phyloP scores from a whole-genome alignment of 257 asterid species.

The Thymus mandschuricus region DNA sequence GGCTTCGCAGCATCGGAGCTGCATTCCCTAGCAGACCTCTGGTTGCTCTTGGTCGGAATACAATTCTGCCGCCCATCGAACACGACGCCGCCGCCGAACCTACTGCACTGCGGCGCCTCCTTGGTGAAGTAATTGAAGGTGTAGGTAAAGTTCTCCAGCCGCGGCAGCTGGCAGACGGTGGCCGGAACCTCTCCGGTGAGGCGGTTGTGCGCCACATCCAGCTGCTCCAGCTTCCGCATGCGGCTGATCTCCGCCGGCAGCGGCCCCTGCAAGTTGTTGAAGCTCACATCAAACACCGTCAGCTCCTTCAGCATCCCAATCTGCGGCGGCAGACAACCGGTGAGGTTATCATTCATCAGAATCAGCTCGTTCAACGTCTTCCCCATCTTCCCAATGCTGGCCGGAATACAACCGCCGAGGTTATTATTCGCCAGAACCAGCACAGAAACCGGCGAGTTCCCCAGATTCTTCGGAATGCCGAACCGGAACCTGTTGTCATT shows the following conservation, averaged over 20 bases:
- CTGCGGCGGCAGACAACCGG: conserved; percentile 61
- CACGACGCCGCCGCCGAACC: conserved; percentile 38
- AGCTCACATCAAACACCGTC: conserved; percentile 61
- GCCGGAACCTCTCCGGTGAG: conserved; percentile 52
- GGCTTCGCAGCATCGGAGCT: conserved; percentile 74
- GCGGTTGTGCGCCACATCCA: conserved; percentile 54
- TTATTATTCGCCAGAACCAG: conserved; percentile 57
- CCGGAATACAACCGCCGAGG: conserved; percentile 60
- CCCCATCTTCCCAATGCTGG: conserved; percentile 57
- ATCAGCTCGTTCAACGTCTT: conserved; percentile 55
- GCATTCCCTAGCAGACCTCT: conserved; percentile 71
- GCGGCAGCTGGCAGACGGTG: conserved; percentile 52
- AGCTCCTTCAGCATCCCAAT: conserved; percentile 48
- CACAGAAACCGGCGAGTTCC: conserved; percentile 57
- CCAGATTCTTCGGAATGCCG: conserved; percentile 52
- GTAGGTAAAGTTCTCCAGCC: conserved; percentile 52
- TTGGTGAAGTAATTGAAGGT: conserved; percentile 51
- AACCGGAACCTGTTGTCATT: conserved; percentile 54
- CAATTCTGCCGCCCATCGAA: conserved; percentile 70
- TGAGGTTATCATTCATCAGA: conserved; percentile 49
- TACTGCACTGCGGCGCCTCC: conserved; percentile 52
- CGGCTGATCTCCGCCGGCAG: conserved; percentile 46
- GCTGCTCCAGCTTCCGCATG: conserved; percentile 52
- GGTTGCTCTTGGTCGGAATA: conserved; percentile 60
- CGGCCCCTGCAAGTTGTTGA: conserved; percentile 48